phyloP scores from a whole-genome alignment of 2,329 filamentous ascomycete species.

The Ceratocystis smalleyi region DNA sequence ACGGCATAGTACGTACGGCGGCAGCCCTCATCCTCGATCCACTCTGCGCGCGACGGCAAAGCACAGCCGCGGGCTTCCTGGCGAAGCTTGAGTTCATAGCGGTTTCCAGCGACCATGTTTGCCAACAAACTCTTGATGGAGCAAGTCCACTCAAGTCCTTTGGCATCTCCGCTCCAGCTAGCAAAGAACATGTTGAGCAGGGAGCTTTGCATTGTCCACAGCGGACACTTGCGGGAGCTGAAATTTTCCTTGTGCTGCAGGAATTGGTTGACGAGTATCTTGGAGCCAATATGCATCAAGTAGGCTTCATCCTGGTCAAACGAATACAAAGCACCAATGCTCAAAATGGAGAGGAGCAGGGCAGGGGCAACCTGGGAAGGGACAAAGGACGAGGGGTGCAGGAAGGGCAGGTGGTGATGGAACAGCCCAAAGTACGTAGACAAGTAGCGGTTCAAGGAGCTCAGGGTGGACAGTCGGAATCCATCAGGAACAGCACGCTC shows the following conservation, averaged over 20 bases:
- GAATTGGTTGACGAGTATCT: constrained; percentile 93
- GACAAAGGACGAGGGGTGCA: constrained; percentile 83
- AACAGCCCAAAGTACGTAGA: constrained; percentile 95
- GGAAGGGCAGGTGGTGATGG: constrained; percentile 88
- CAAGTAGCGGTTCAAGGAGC: constrained; percentile 77
- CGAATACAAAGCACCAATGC: constrained; percentile 88
- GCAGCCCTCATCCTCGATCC: constrained; percentile 94
- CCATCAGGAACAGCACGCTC: constrained; percentile 73
- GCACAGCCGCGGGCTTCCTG: constrained; percentile 69
- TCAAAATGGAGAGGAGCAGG: constrained; percentile 74
- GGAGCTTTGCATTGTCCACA: constrained; percentile 97
- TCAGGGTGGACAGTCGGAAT: constrained; percentile 70
- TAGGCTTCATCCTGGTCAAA: constrained; percentile 97
- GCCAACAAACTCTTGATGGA: constrained; percentile 96
- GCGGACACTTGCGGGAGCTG: constrained; percentile 87
- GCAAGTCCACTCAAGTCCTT: constrained; percentile 95
- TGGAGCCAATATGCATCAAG: constrained; percentile 92
- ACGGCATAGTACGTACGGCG: constrained; percentile 94
- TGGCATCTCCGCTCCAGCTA: constrained; percentile 96
- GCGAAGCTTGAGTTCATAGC: constrained; percentile 87
- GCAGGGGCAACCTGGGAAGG: constrained; percentile 67
- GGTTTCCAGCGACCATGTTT: constrained; percentile 96
- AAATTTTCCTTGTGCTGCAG: constrained; percentile 97
- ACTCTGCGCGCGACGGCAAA: constrained; percentile 67
- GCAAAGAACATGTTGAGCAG: constrained; percentile 97